A percentile compares a stretch with the other conserved stretches of the same genome.
phyloP scores from a whole-genome alignment of 2,329 filamentous ascomycete species.

The Penicillium freii region DNA sequence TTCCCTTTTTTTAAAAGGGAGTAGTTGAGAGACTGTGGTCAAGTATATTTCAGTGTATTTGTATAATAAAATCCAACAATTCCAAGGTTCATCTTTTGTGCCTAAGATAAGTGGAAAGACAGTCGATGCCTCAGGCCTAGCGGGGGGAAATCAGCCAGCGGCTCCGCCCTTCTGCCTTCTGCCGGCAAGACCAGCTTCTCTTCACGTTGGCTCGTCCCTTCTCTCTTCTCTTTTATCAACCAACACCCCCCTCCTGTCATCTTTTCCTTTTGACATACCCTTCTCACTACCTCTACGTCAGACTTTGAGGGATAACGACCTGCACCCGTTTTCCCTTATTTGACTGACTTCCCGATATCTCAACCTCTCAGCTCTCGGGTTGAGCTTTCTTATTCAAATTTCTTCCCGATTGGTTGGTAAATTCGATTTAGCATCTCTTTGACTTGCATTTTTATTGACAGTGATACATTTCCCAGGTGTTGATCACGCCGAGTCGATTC shows the following conservation, averaged over 20 bases:
- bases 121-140: constrained; percentile 20
- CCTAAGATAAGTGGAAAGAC: not conserved
- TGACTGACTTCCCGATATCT: constrained; percentile 28
- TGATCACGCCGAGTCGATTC: constrained; percentile 16
- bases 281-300: constrained; percentile 23
- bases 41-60: not conserved
- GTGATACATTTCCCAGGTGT: not conserved
- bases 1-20: no score
- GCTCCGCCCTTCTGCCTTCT: constrained; percentile 16
- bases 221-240: constrained; percentile 16
- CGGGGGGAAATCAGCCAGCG: constrained; percentile 17
- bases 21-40: not conserved
- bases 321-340: constrained; percentile 42
- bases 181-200: constrained; percentile 25
- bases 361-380: constrained; percentile 19
- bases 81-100: not conserved
- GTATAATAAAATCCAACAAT: not conserved
- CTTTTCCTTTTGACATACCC: constrained; percentile 6
- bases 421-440: not conserved
- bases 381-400: constrained; percentile 17
- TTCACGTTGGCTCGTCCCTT: constrained; percentile 10
- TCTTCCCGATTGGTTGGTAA: constrained; percentile 8
- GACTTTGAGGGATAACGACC: constrained; percentile 31
- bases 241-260: constrained; percentile 4
- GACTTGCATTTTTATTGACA: not conserved